These are phyloP conservation scores for Xylaria intraflava DNA, from an alignment of 495 filamentous ascomycete species.

Conservation along the genomic window DNA sequence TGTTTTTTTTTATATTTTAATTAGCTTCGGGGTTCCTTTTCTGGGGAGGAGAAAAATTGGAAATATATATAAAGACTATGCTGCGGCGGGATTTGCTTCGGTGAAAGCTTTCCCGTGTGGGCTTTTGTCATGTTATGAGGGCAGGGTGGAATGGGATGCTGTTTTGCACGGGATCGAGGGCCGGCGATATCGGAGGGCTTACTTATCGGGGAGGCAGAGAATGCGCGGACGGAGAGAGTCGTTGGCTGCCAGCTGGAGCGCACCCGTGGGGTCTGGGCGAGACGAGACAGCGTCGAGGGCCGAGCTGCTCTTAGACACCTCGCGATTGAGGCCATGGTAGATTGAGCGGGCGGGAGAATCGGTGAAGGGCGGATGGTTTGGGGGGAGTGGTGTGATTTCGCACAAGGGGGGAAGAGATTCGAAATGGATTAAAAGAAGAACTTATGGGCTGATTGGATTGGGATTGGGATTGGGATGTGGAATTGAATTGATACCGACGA, in stretches of 20 bases:
- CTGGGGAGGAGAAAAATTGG: background rate
- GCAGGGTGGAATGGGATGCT: background rate
- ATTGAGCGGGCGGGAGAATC: background rate
- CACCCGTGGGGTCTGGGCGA: constrained; percentile 28
- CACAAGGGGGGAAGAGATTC: constrained; percentile 20
- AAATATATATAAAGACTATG: too few relatives aligned
- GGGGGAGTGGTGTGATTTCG: constrained; percentile 19
- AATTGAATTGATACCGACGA: constrained; percentile 1
- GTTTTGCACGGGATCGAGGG: background rate
- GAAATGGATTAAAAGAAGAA: too few relatives aligned
- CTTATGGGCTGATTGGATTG: too few relatives aligned
- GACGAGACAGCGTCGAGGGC: constrained; percentile 33
- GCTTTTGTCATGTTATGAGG: too few relatives aligned
- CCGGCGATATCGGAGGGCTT: constrained; percentile 30
- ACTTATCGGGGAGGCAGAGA: constrained; percentile 41
- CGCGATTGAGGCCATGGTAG: constrained; percentile 43
- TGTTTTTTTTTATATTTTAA: constrained; percentile 18
- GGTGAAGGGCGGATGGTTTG: constrained; percentile 12
- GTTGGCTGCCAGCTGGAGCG: constrained; percentile 23
- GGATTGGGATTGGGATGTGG: too few relatives aligned
- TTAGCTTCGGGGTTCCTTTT: too few relatives aligned
- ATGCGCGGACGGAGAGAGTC: constrained; percentile 33
- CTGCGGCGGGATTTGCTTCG: background rate
- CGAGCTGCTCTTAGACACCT: constrained; percentile 40
- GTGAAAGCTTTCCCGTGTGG: too few relatives aligned